phyloP scores from a whole-genome alignment of 495 filamentous ascomycete species.

The Lophiotrema nucula region DNA sequence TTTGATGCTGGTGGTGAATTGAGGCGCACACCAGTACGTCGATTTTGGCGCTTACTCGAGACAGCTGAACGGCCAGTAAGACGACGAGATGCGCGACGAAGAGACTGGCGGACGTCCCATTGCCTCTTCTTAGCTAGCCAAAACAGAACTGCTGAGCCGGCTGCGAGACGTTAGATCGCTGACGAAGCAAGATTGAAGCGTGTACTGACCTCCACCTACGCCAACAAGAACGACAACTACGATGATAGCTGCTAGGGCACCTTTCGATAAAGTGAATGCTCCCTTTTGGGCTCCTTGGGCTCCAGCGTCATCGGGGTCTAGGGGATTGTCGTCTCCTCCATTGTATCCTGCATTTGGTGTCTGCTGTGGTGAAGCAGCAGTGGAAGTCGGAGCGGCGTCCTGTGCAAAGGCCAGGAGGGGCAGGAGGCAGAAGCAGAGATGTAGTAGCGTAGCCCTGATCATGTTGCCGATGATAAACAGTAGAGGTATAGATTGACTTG shows the following conservation, averaged over 20 bases:
- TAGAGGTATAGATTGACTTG: constrained; percentile 18
- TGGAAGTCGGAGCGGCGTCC: constrained; percentile 1
- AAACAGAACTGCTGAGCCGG: constrained; percentile 49
- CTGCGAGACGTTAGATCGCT: constrained; percentile 33
- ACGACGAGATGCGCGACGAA: constrained; percentile 48
- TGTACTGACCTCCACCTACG: constrained; percentile 49
- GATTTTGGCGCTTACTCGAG: constrained; percentile 25
- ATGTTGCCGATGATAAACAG: constrained; percentile 7
- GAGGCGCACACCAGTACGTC: constrained; percentile 31
- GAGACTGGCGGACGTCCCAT: constrained; percentile 51
- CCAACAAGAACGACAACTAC: constrained; percentile 58
- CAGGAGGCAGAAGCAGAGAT: constrained; percentile 4
- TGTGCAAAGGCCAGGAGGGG: constrained; percentile 22
- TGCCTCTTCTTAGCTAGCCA: constrained; percentile 54
- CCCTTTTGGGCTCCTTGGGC: constrained; percentile 54
- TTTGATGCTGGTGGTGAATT: constrained; percentile 22
- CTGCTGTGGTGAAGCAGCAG: neutral
- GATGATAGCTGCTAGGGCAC: constrained; percentile 61
- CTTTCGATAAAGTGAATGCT: constrained; percentile 54
- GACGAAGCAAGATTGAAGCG: neutral
- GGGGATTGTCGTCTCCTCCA: constrained; percentile 33
- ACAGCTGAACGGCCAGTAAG: constrained; percentile 40
- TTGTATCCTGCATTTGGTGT: constrained; percentile 28
- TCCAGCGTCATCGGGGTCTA: constrained; percentile 46
- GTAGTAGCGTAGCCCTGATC: constrained; percentile 4